Evolutionary conservation across 768 basidiomycete genomes (phyloP).

Genomic region (Hygrophorus russula): DNA sequence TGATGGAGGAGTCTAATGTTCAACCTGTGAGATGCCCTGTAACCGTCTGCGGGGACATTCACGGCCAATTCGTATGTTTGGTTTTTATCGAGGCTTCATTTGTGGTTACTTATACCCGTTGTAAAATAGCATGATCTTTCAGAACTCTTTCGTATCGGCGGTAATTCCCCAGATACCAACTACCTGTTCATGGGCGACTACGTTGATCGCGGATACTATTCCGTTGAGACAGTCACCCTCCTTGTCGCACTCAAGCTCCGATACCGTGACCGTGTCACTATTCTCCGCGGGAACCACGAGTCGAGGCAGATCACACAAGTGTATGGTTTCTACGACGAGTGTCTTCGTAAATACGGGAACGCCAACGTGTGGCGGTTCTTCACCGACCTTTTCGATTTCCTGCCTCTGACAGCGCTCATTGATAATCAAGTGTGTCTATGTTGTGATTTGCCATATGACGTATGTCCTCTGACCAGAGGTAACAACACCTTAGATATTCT

Average conservation of each 20-base stretch:
- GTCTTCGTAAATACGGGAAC: slow-evolving; percentile 98
- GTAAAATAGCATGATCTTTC: slow-evolving; percentile 87
- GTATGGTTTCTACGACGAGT: slow-evolving; percentile 99
- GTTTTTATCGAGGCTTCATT: slow-evolving; percentile 11
- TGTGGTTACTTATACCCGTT: slow-evolving; percentile 3
- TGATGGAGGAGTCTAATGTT: slow-evolving; percentile 99
- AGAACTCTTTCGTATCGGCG: slow-evolving; percentile 96
- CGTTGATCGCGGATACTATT: slow-evolving; percentile 98
- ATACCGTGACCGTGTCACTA: slow-evolving; percentile 96
- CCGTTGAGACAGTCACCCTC: slow-evolving; percentile 95
- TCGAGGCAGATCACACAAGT: slow-evolving; percentile 99
- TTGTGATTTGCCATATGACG: not conserved
- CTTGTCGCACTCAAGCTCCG: slow-evolving; percentile 96
- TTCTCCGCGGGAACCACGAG: slow-evolving; percentile 97
- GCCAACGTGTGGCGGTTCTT: slow-evolving; percentile 99
- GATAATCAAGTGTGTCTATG: slow-evolving; percentile 86
- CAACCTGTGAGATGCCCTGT: slow-evolving; percentile 98
- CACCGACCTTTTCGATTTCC: slow-evolving; percentile 96
- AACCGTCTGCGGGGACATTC: slow-evolving; percentile 98
- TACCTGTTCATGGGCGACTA: slow-evolving; percentile 99
- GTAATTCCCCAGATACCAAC: slow-evolving; percentile 97
- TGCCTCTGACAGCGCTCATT: slow-evolving; percentile 94
- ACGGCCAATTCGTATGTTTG: slow-evolving; percentile 94
- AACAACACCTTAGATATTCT: slow-evolving; percentile 71
- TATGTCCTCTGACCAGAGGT: not conserved